Percentiles rank a stretch among this genome's conserved stretches.
These are phyloP conservation scores for Porcisia hertigi DNA, from an alignment of 208 protist species.

Conservation along the genomic window DNA sequence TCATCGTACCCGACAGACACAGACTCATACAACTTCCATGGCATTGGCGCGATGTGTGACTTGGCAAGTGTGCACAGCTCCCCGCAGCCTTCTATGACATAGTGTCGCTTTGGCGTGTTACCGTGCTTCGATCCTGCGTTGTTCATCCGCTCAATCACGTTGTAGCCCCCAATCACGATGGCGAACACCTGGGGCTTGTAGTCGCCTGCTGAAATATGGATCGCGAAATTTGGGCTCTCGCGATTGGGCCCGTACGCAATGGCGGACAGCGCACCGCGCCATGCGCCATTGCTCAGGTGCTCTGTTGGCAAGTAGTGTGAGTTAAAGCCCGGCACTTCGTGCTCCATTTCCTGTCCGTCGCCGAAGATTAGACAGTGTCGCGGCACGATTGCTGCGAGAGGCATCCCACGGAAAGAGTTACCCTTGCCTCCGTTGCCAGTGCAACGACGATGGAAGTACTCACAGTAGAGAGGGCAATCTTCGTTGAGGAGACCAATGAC, in stretches of 20 bases:
- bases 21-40: constrained; percentile 81
- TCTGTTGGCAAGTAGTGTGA: constrained; percentile 76
- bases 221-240: constrained; percentile 87
- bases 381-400: constrained; percentile 69
- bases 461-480: constrained; percentile 87
- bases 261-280: constrained; percentile 78
- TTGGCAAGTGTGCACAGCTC: constrained; percentile 89
- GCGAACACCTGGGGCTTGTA: constrained; percentile 86
- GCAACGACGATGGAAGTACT: constrained; percentile 89
- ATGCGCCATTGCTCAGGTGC: constrained; percentile 66
- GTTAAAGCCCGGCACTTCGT: constrained; percentile 80
- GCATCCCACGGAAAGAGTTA: constrained; percentile 84
- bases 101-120: constrained; percentile 77
- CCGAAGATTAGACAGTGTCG: constrained; percentile 84
- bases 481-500: constrained; percentile 89
- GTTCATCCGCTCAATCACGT: constrained; percentile 88
- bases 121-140: constrained; percentile 77
- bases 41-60: constrained; percentile 80
- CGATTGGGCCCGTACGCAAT: constrained; percentile 76
- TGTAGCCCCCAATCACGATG: constrained; percentile 85
- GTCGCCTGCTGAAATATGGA: constrained; percentile 83
- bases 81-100: constrained; percentile 76
- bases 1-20: constrained; percentile 82
- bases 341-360: constrained; percentile 77
- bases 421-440: constrained; percentile 70